phyloP scores from a whole-genome alignment of 306 rosid species.

The Casuarina glauca region DNA sequence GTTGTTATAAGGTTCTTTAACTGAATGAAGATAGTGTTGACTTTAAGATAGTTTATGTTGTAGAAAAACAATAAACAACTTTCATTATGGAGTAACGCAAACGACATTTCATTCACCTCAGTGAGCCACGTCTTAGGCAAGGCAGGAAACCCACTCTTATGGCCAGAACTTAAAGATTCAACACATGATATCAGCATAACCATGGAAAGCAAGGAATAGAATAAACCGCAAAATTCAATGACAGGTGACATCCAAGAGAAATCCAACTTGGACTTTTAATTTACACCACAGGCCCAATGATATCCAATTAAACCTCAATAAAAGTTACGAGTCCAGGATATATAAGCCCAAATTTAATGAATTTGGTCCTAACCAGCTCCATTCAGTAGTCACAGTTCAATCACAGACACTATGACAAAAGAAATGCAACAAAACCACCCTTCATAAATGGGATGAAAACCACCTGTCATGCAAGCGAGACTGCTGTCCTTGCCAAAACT shows the following conservation, averaged over 20 bases:
- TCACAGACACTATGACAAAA: slow-evolving; percentile 20
- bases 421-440: slow-evolving; percentile 37
- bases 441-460: slow-evolving; percentile 59
- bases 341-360: neutral
- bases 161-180: neutral
- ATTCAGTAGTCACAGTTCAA: neutral
- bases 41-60: too few species aligned
- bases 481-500: slow-evolving; percentile 96
- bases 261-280: neutral
- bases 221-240: slow-evolving; percentile 11
- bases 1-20: too few species aligned
- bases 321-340: neutral
- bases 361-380: slow-evolving; percentile 4
- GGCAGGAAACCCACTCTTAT: too few species aligned
- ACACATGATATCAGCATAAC: neutral
- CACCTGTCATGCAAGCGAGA: slow-evolving; percentile 99
- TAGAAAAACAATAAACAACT: too few species aligned
- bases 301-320: neutral
- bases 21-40: too few species aligned
- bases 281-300: neutral
- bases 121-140: too few species aligned
- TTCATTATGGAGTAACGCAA: too few species aligned
- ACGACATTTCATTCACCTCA: too few species aligned
- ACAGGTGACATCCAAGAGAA: neutral
- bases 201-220: slow-evolving; percentile 9